Evolutionary conservation across 75 land plant species (phyloP).

Genomic region (Larix kaempferi): DNA sequence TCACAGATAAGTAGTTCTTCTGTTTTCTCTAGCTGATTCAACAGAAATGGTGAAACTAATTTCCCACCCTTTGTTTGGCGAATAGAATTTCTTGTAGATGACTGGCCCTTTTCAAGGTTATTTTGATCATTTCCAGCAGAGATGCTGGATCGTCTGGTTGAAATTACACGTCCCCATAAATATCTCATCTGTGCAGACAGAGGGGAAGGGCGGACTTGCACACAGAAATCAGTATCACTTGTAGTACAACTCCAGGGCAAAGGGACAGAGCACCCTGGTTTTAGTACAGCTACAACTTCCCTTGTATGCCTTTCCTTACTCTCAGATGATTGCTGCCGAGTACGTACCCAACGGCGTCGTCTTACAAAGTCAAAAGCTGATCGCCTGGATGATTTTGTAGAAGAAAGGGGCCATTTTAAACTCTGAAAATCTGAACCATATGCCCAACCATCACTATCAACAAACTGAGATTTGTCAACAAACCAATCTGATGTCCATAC

Average conservation of each 20-base stretch:
- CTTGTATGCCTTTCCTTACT: slow-evolving; percentile 16
- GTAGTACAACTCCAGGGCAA: slow-evolving; percentile 63
- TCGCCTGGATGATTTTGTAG: slow-evolving; percentile 44
- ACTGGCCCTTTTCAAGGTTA: slow-evolving; percentile 20
- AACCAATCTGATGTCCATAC: slow-evolving; percentile 72
- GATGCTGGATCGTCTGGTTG: slow-evolving; percentile 25
- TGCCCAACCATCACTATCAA: slow-evolving; percentile 81
- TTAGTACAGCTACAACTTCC: slow-evolving; percentile 36
- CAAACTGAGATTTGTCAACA: slow-evolving; percentile 56
- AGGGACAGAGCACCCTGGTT: slow-evolving; percentile 56
- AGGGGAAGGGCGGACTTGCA: slow-evolving; percentile 76
- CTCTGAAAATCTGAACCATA: slow-evolving; percentile 78
- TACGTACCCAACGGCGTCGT: slow-evolving; percentile 76
- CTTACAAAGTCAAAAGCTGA: slow-evolving; percentile 65
- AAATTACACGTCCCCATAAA: slow-evolving; percentile 64
- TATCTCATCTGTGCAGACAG: slow-evolving; percentile 37
- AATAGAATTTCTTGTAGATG: slow-evolving; percentile 22
- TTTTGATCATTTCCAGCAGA: slow-evolving; percentile 29
- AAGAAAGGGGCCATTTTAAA: slow-evolving; percentile 57
- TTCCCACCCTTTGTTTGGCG: slow-evolving; percentile 25
- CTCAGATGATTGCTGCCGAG: slow-evolving; percentile 43
- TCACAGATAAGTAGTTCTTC: slow-evolving; percentile 56
- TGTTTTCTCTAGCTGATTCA: slow-evolving; percentile 78
- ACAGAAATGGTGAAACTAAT: slow-evolving; percentile 36
- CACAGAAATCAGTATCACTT: slow-evolving; percentile 49